Base-by-base conservation (phyloP, 495 filamentous ascomycete genomes). In the Staphylotrichum longicolle region DNA sequence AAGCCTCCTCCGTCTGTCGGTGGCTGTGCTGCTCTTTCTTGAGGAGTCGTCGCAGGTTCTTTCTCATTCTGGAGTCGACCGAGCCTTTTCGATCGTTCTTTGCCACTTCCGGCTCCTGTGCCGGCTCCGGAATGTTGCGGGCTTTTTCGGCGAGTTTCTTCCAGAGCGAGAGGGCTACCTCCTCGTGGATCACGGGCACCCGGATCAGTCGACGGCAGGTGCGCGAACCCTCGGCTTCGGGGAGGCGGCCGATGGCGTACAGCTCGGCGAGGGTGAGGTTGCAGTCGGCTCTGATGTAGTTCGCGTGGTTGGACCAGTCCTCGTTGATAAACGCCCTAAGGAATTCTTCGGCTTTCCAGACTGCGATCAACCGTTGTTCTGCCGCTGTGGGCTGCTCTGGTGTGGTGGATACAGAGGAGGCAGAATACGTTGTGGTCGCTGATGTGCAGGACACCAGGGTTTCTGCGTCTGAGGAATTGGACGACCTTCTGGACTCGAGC, bases 161-260 rank as follows among this genome's bases (percentile, higher is more conserved):
- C 61, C 62, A 70, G 37, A 71, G 58, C 0, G 62, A 58, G 15
- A 55, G 33, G 45, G 50, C 60, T 7, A 71, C 62, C 55, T 68
- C 60, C 15, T 67, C 64, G 54, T 64, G 44, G 47, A 68, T 61
- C 44, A 60, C 66, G 2, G 68, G 66, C n/a, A 59, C 60, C 0
- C 57, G 54, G 49, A 71, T 52, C 8, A 71, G 58, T 7, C 50
- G 45, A 0, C 54, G 48, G 53, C 66, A 71, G 30, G 56, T 54
- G 0, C 12, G 53, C 3, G 32, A 60, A 9, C 68, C 68, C 27
- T 58, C 34, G n/a, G 1, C 7, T n/a, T 41, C n/a, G 15, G 51
- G 32, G 4, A 68, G 35, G 14, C 20, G 53, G 35, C 68, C 68
- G 44, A 71, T 14, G 27, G 47, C 4, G 57, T 15, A 48, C 10